Conservation (phyloP, 2,329 filamentous ascomycete genomes). For the Helminthosporium solani region DNA sequence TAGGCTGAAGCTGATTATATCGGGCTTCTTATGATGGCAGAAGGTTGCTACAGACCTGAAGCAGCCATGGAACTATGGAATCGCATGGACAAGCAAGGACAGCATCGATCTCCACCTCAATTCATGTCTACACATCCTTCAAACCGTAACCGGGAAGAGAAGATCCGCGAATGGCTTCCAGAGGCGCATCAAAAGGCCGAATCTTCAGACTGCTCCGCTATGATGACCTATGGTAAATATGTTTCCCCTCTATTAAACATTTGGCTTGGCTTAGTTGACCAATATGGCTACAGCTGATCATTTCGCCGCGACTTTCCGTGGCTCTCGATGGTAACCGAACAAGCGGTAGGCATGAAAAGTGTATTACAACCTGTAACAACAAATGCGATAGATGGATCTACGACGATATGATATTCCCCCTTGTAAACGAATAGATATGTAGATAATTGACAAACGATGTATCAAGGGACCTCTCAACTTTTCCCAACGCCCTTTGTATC, state of each 20-base stretch:
- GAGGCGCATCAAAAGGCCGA: slow-evolving; percentile 44
- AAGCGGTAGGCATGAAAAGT: background rate
- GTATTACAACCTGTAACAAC: background rate
- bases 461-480: no score
- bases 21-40: slow-evolving; percentile 78
- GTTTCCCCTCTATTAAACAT: background rate
- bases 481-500: no score
- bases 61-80: slow-evolving; percentile 64
- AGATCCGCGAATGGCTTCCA: slow-evolving; percentile 60
- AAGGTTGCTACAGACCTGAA: slow-evolving; percentile 72
- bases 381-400: background rate
- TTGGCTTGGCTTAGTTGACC: background rate
- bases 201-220: slow-evolving; percentile 29
- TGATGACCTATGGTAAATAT: slow-evolving; percentile 21
- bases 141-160: slow-evolving; percentile 63
- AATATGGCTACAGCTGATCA: slow-evolving; percentile 3
- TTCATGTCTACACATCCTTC: slow-evolving; percentile 77
- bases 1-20: slow-evolving; percentile 79
- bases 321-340: background rate
- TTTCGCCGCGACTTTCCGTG: slow-evolving; percentile 1
- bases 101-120: slow-evolving; percentile 60
- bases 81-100: slow-evolving; percentile 60
- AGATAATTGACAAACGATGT: no score
- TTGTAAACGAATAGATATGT: no score
- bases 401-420: background rate